Base-by-base conservation (phyloP, 148 eudicot genomes). In the Vaccinium corymbosum region DNA sequence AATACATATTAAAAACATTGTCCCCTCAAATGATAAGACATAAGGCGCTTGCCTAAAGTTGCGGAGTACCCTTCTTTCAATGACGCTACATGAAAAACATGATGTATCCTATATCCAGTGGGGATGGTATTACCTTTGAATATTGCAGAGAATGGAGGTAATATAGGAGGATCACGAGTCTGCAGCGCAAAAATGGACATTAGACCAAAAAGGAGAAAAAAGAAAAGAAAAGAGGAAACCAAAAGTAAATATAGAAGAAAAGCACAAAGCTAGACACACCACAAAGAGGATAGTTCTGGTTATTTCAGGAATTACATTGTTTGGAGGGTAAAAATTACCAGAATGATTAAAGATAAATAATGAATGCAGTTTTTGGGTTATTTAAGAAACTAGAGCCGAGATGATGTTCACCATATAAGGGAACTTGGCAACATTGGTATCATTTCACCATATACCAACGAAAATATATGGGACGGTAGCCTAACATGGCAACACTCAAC, bases 141-240 rank as follows among this genome's bases (percentile, higher is more conserved):
- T 76, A 97, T 70, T 76, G 86, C 90, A 83, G 97, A 92, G 87
- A 97, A 95, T 68, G 98, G 95, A 87, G 98, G 98, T 82, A 97
- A 84, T 87, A 97, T 92, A 78, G 97, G 98, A 78, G 94, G 92
- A 42, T 92, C 85, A 81, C 94, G 94, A 73, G 89, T 92, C 99
- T 94, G 98, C 88, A 89, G 64, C 61, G 76, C 52, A 68, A 81
- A 49, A 12, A 81, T 86, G 75, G 29, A 68, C 46, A 56, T 76
- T 53, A 80, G 15, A 20, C 76, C 51, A 53, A 25, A 90, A 15
- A 32, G 13, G 27, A 95, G 4, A 14, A 71, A 56, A 76, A 22
- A 6, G 16, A 38, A 95, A 4, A 13, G 55, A 56, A 76, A 22
- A 11, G 25, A 38, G 22, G 66, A 16, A 48, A 64, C 14, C 17